Evolutionary conservation across 345 rosid genomes (phyloP), one percentile per base, ranked within the genome.

Genomic region (Boechera stricta): DNA sequence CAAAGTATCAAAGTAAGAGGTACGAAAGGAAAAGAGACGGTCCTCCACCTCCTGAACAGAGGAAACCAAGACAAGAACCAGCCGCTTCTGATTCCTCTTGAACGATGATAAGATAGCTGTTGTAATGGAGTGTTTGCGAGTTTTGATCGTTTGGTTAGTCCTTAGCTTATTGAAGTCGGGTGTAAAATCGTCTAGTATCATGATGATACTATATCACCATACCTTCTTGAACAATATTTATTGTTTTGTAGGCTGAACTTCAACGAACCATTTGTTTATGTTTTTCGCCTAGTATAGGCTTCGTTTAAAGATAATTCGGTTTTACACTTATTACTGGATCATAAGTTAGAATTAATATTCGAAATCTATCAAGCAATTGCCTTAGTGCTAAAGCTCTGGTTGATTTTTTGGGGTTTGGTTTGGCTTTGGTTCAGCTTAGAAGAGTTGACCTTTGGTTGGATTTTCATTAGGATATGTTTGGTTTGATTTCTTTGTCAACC

Each of bases 11-110:
- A 81, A 87, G 84, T 56, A 86, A 66, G 80, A 87, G 92, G 78
- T 92, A 90, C 54, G 98, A 92, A 71, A 88, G 97, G 67, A 82
- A 86, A 54, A 87, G 91, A 82, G 92, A 88, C 73, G 98, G 98
- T 26, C 97, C 93, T 33, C 96, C 94, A 8, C 93, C 95, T 41
- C 87, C 91, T 33, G 85, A 89, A 48, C 85, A 83, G 71, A 83
- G 81, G 80, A 88, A 83, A 83, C 84, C 97, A 16, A 82, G 83
- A 76, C 87, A 85, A 78, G 90, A 73, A 21, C 75, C 87, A 15
- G 75, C 81, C 33, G 68, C 76, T 7, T 67, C 96, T 16, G 90
- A 89, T 62, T 80, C 96, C 36, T 39, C 92, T 38, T 87, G 5
- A 78, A 39, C 48, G 0, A 59, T 57, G 35, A 56, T 47, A 56